Evolutionary conservation across 2,329 filamentous ascomycete genomes (phyloP).

Genomic region (Trichoderma brevicompactum): DNA sequence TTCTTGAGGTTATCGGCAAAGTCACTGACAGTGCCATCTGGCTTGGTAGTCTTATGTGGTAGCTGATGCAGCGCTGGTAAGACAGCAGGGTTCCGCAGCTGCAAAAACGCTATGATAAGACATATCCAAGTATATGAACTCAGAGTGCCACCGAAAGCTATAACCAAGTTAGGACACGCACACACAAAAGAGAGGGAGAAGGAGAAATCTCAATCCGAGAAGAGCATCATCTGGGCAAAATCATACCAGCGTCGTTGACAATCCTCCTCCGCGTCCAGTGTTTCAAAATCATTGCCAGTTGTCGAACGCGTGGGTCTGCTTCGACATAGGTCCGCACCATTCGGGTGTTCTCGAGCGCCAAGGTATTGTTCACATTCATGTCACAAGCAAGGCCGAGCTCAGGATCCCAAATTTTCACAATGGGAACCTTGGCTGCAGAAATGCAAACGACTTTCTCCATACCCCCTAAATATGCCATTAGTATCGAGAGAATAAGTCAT

Average conservation of each 20-base stretch:
- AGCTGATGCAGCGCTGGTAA: constrained; percentile 82
- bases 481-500: constrained; percentile 25
- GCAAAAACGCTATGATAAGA: constrained; percentile 94
- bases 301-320: constrained; percentile 86
- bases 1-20: constrained; percentile 87
- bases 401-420: constrained; percentile 98
- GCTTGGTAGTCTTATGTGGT: constrained; percentile 51
- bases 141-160: constrained; percentile 88
- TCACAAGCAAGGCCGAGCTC: constrained; percentile 88
- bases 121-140: constrained; percentile 99
- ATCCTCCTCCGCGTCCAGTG: constrained; percentile 94
- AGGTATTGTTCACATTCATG: constrained; percentile 98
- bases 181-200: background rate
- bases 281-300: constrained; percentile 95
- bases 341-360: constrained; percentile 92
- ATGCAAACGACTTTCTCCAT: constrained; percentile 98
- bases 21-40: constrained; percentile 69
- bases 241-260: constrained; percentile 91
- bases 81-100: constrained; percentile 81
- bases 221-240: background rate
- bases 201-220: background rate
- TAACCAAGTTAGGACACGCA: constrained; percentile 33
- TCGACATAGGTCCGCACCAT: constrained; percentile 98
- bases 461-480: constrained; percentile 69
- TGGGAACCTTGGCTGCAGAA: constrained; percentile 92